phyloP scores from a whole-genome alignment of 805 yeast species.

The Cyberlindnera saturnus region DNA sequence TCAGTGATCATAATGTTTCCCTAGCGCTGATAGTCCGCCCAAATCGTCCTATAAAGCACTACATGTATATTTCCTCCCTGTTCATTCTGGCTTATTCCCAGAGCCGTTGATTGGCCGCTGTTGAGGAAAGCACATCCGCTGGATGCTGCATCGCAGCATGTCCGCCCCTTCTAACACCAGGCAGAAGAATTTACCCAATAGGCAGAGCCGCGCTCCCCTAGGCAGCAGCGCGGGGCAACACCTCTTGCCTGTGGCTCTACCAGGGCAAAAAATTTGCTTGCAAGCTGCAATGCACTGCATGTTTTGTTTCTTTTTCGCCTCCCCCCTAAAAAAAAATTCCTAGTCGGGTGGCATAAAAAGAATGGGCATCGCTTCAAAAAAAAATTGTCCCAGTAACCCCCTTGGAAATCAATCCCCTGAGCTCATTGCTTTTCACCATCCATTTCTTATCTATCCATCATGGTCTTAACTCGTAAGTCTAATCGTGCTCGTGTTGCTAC shows the following conservation, averaged over 20 bases:
- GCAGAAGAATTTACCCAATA: too few relatives aligned
- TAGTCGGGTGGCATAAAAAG: background rate
- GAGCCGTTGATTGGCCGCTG: too few relatives aligned
- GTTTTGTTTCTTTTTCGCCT: slow-evolving; percentile 1
- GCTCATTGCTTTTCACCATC: background rate
- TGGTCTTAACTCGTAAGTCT: slow-evolving; percentile 25
- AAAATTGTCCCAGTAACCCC: slow-evolving; percentile 29
- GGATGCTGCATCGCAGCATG: too few relatives aligned
- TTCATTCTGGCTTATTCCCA: too few relatives aligned
- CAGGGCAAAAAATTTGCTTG: background rate
- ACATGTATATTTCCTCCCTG: too few relatives aligned
- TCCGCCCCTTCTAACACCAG: too few relatives aligned
- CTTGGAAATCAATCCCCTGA: background rate
- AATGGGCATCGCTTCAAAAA: slow-evolving; percentile 1
- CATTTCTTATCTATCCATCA: slow-evolving; percentile 2
- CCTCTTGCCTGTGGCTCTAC: background rate
- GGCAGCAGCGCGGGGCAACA: too few relatives aligned
- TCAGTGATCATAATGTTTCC: too few relatives aligned
- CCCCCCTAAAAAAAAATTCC: slow-evolving; percentile 5
- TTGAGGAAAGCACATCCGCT: too few relatives aligned
- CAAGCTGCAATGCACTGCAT: slow-evolving; percentile 24
- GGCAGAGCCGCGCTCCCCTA: too few relatives aligned
- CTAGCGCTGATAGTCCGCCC: too few relatives aligned
- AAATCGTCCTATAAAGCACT: too few relatives aligned
- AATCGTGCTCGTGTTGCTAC: slow-evolving; percentile 18